Base-by-base conservation (phyloP, 1,139 yeast genomes). In the Suhomyces wounanorum region DNA sequence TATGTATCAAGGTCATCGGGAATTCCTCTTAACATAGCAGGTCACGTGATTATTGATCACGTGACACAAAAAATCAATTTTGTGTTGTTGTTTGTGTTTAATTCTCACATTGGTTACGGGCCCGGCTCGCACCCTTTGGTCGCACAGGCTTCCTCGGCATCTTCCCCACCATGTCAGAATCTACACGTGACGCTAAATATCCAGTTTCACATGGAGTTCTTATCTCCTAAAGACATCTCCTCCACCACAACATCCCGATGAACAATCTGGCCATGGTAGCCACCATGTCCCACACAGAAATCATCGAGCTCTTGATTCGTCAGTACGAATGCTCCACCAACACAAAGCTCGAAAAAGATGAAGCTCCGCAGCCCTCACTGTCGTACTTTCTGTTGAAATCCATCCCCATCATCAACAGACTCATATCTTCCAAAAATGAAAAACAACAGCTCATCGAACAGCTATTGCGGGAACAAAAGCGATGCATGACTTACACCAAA, bases 401-500 rank as follows among this genome's bases (percentile, higher is more conserved):
- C 6, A 39, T 73, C 5, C 77, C 78, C 1, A 23, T 71, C 5
- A 16, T 73, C 2, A 65, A 63, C n/a, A 54, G 63, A 26, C 41
- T 72, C 4, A 39, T 72, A 5, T 71, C 75, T 0, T 55, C 54
- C 8, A 48, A 58, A 2, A 70, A 70, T 50, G 72, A 66, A 17
- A 71, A 69, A 47, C 61, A 66, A 31, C 54, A 52, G 36, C 53
- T 59, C 17, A 66, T 74, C 9, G 61, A 65, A 28, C 49, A 51
- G 38, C 66, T 86, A 8, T 56, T 78, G 21, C 72, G 72, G 13
- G 78, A 79, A 54, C 88, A 83, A 66, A 77, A 76, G 49, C 75
- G 81, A 7, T 87, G 91, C 1, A 75, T 80, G 4, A 81, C 87
- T 1, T 92, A 89, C 63, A 70, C 73, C 10, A 82, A 83, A 46